Evolutionary conservation across 1,284 basidiomycete genomes (phyloP), one percentile per base, ranked within the genome.

Genomic region (Butyriboletus appendiculatus): DNA sequence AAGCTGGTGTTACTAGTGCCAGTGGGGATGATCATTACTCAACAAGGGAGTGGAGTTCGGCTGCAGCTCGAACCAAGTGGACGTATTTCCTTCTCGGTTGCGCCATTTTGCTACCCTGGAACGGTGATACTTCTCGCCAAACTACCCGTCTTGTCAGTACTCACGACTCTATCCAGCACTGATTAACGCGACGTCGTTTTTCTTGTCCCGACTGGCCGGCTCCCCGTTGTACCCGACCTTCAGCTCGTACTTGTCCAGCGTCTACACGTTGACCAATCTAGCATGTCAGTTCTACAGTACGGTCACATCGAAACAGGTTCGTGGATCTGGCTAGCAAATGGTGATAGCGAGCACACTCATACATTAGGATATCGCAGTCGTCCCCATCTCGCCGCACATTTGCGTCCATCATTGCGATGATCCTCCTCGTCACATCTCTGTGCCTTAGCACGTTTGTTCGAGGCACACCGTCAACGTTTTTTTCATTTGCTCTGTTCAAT

Each of bases 111-210:
- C 71, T 92, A 11, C 86, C 89, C 49, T 92, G 90, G 90, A 91
- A 92, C 67, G 88, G 89, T 90, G 61, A 61, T 79, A 16, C 20
- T 16, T 37, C 9, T 40, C 50, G 4, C 20, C 35, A 53, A 42
- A 18, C 16, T 22, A 26, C 9, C 2, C 6, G 26, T 22, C 24
- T 16, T 33, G 12, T 37, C 16, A 8, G 20, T 22, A 41, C 45
- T 56, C 26, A 53, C 33, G 37, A 44, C 33, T 16, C 6, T 33
- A 10, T 52, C 16, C 54, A 92, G 89, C 81, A 1, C 74, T 91
- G 65, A 90, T 92, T 32, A 92, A 88, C 10, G 89, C 85, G 0
- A 86, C 81, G 33, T 83, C 89, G 0, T 92, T 84, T 69, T 92
- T 92, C 68, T 65, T 88, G 41, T 81, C 86, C 6, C 76, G 86